Base-by-base conservation (phyloP, 805 yeast species). In the Wickerhamiella musiphila region DNA sequence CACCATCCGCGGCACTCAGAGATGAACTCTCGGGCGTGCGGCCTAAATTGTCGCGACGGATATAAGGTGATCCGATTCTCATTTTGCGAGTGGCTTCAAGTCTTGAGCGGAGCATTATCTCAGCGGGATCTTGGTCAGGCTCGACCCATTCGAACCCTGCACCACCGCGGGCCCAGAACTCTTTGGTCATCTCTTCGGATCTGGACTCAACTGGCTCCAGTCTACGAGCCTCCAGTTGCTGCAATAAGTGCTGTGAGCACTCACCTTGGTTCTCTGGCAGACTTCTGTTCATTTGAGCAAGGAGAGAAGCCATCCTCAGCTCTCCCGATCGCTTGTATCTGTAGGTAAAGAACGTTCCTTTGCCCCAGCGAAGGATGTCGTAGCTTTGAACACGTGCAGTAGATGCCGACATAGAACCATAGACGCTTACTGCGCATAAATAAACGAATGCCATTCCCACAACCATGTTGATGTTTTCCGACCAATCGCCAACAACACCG, bases 111-210 rank as follows among this genome's bases (percentile, higher is more conserved):
- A 57, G 53, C 4, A 49, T 27, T 9, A 48, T 37, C 14, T 73
- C 82, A 0, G 90, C 92, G 0, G 93, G 93, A 47, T 81, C 93
- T 47, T 76, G 77, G 48, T 79, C 93, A 1, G 93, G 93, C 47
- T 79, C 93, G 9, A 68, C 74, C 93, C 93, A 79, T 38, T 74
- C 78, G 47, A 78, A 79, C 10, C 82, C 83, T 34, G 75, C 84
- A 19, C 93, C 93, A 6, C 81, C 78, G 26, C 76, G 65, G 48
- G 78, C 70, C 93, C 93, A 79, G 54, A 78, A 79, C 43, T 82
- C 92, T 47, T 78, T 77, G 42, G 79, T 44, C 58, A 70, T 61
- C 29, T 68, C 48, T 38, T 79, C 92, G 37, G 69, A 74, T 34
- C 72, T 69, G 29, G 76, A 70, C 42, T 69, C 58, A 5, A 53